These are phyloP conservation scores for Huiozyma naganishii DNA, from an alignment of 805 yeast genomes.

Conservation along the genomic window DNA sequence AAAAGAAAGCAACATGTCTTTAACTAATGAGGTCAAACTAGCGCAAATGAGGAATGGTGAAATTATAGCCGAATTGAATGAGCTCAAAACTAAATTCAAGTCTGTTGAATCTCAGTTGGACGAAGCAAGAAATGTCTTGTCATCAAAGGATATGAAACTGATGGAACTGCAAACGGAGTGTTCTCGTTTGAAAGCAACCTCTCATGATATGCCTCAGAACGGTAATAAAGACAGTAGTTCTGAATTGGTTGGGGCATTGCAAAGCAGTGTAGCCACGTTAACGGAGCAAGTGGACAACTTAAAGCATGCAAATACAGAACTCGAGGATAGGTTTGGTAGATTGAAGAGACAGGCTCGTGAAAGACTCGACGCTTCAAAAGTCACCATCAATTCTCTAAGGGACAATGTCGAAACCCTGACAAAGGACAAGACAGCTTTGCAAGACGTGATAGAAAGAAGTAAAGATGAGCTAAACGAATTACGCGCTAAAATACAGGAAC, in stretches of 20 bases:
- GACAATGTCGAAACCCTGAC: constrained; percentile 26
- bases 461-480: not conserved
- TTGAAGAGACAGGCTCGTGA: constrained; percentile 29
- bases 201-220: not conserved
- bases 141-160: constrained; percentile 33
- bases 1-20: not conserved
- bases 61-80: constrained; percentile 1
- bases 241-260: not conserved
- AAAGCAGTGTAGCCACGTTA: not conserved
- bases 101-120: constrained; percentile 20
- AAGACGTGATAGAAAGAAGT: constrained; percentile 3
- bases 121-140: constrained; percentile 19
- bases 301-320: constrained; percentile 23
- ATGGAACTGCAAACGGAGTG: constrained; percentile 28
- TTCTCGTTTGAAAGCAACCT: not conserved
- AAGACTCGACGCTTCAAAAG: constrained; percentile 21
- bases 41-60: constrained; percentile 3
- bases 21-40: constrained; percentile 21
- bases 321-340: constrained; percentile 24
- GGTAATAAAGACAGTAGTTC: not conserved
- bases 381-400: constrained; percentile 32
- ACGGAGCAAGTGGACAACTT: constrained; percentile 5
- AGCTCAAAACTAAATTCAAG: constrained; percentile 7
- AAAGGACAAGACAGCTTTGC: constrained; percentile 29
- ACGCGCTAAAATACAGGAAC: not conserved